phyloP scores from a whole-genome alignment of 495 filamentous ascomycete species.

The Pseudotulostoma volvatum region DNA sequence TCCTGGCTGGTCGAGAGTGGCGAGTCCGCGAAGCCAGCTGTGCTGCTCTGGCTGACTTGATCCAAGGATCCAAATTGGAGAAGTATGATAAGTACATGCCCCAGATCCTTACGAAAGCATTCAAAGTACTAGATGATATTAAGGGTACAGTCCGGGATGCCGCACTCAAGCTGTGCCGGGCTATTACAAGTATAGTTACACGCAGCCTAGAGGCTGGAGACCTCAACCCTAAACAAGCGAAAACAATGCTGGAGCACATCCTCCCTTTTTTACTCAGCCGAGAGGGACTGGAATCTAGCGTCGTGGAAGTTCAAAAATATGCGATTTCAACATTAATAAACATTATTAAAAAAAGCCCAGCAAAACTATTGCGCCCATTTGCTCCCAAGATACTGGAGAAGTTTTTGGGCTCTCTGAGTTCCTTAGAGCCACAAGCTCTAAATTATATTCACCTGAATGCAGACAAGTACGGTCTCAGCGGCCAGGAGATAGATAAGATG shows the following conservation, averaged over 20 bases:
- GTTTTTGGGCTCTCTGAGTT: constrained; percentile 63
- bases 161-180: constrained; percentile 64
- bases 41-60: constrained; percentile 71
- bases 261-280: constrained; percentile 84
- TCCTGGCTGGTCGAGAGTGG: constrained; percentile 75
- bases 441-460: constrained; percentile 89
- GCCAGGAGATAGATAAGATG: constrained; percentile 73
- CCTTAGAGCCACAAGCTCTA: constrained; percentile 68
- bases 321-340: constrained; percentile 63
- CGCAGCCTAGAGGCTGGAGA: constrained; percentile 70
- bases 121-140: constrained; percentile 80
- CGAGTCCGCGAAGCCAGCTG: constrained; percentile 81
- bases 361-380: constrained; percentile 56
- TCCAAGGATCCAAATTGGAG: constrained; percentile 55
- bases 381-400: constrained; percentile 67
- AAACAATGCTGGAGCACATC: constrained; percentile 62
- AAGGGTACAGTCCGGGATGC: constrained; percentile 75
- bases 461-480: constrained; percentile 64
- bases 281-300: constrained; percentile 72
- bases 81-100: constrained; percentile 72
- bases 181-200: constrained; percentile 65
- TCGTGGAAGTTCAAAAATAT: constrained; percentile 65
- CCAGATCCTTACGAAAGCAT: constrained; percentile 64
- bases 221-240: constrained; percentile 48
- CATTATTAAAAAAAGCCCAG: constrained; percentile 69